These are phyloP conservation scores for Eutypella sp. DNA, from an alignment of 2,329 filamentous ascomycete species.

Conservation along the genomic window DNA sequence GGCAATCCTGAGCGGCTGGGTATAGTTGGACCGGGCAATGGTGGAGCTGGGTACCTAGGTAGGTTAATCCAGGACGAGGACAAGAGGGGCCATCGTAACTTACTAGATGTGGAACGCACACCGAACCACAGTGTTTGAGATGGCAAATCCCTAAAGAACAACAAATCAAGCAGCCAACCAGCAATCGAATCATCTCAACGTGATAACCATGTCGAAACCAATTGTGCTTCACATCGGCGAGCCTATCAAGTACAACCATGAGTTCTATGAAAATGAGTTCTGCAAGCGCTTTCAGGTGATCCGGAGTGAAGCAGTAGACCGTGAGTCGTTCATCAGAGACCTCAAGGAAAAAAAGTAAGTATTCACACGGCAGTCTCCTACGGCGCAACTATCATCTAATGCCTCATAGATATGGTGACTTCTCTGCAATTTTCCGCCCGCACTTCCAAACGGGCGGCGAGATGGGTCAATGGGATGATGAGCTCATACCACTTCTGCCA, in stretches of 20 bases:
- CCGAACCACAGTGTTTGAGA: too few species aligned
- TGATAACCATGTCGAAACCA: conserved; percentile 23
- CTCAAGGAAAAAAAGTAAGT: conserved; percentile 30
- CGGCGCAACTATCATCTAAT: background rate
- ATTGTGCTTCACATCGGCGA: conserved; percentile 40
- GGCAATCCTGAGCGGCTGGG: too few species aligned
- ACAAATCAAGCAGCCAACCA: too few species aligned
- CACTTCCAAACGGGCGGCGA: conserved; percentile 61
- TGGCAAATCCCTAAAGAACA: too few species aligned
- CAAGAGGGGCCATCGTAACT: too few species aligned
- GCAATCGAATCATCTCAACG: too few species aligned
- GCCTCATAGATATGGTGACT: conserved; percentile 9
- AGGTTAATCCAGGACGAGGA: too few species aligned
- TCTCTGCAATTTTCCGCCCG: conserved; percentile 50
- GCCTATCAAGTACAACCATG: conserved; percentile 42
- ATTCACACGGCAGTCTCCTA: too few species aligned
- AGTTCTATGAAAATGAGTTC: conserved; percentile 35
- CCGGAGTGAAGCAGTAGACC: conserved; percentile 29
- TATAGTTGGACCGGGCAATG: too few species aligned
- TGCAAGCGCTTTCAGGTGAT: conserved; percentile 35
- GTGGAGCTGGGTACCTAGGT: too few species aligned
- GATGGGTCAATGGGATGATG: conserved; percentile 60
- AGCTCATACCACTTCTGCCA: conserved; percentile 54
- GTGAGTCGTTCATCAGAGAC: conserved; percentile 34
- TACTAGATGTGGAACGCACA: too few species aligned